Conservation (phyloP, 2,329 filamentous ascomycete species). For the Penicillium sp. region DNA sequence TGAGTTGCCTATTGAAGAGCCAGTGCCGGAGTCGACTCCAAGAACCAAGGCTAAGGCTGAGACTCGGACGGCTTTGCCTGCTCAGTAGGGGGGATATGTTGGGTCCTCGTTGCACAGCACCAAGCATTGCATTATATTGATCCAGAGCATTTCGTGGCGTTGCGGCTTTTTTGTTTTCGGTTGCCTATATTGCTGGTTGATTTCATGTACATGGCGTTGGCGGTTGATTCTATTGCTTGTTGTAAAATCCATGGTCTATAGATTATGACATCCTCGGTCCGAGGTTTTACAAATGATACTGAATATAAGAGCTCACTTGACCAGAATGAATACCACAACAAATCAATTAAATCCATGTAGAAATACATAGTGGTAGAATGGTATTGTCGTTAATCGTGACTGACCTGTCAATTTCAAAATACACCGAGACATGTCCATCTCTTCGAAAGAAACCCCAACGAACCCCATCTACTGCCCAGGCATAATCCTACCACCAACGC, state of each 20-base stretch:
- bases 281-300: not conserved
- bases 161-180: conserved; percentile 16
- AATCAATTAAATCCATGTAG: not conserved
- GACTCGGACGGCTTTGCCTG: conserved; percentile 24
- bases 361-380: not conserved
- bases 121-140: conserved; percentile 15
- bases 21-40: conserved; percentile 25
- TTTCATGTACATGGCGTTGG: conserved; percentile 9
- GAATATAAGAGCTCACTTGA: not conserved
- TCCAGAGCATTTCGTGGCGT: conserved; percentile 28
- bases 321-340: not conserved
- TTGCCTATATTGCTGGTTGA: not conserved
- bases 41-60: conserved; percentile 31
- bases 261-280: not conserved
- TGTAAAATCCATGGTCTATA: not conserved
- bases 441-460: not conserved
- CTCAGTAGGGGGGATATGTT: conserved; percentile 19
- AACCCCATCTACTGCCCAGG: conserved; percentile 38
- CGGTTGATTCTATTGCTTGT: not conserved
- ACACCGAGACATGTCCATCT: not conserved
- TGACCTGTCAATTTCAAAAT: not conserved
- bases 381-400: conserved; percentile 6
- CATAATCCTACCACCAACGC: conserved; percentile 40
- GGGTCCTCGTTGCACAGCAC: conserved; percentile 1
- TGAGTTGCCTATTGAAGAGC: conserved; percentile 18